Evolutionary conservation across 164 flowering plant species (phyloP), one percentile per base, ranked within the genome.

Genomic region (Euptelea pleiosperma): DNA sequence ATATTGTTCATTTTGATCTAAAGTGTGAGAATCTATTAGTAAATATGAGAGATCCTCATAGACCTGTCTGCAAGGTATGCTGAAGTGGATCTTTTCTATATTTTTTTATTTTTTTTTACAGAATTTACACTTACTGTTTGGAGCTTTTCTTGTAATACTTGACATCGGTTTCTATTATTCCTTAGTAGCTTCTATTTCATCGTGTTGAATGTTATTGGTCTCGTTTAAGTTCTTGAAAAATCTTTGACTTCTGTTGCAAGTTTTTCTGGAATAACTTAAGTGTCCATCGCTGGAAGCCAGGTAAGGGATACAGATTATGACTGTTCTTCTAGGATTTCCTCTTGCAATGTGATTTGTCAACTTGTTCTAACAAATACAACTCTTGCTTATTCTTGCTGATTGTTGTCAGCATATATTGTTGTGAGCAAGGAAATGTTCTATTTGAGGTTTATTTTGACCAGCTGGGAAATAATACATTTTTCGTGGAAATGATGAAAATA

Each of bases 11-110:
- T 73, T 91, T 91, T 82, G 98, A 91, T 75, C 77, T 91, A 63
- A 91, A 91, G 77, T 89, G 98, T 69, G 98, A 86, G 65, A 91
- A 91, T 73, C 74, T 91, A 57, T 65, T 91, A 24, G 96, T 91
- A 28, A 91, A 91, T 65, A 91, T 91, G 98, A 85, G 90, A 65
- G 98, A 91, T 73, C 98, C 96, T 15, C 96, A 91, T 58, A 76
- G 98, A 21, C 98, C 98, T 48, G 83, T 91, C 26, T 91, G 98
- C 77, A 91, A 91, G 96, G 98, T 89, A 74, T 46, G 59, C 31
- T 57, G n/a, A 26, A 33, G 19, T 39, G 34, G n/a, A 43, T 22
- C 10, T n/a, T n/a, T n/a, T n/a, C n/a, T n/a, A 16, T 14, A 19
- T 25, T 46, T 50, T 30, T 19, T n/a, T 41, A n/a, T 49, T 10